Percentiles rank a stretch among this genome's conserved stretches.
Evolutionary conservation across 345 rosid species (phyloP).

Genomic region (Boechera divaricarpa): DNA sequence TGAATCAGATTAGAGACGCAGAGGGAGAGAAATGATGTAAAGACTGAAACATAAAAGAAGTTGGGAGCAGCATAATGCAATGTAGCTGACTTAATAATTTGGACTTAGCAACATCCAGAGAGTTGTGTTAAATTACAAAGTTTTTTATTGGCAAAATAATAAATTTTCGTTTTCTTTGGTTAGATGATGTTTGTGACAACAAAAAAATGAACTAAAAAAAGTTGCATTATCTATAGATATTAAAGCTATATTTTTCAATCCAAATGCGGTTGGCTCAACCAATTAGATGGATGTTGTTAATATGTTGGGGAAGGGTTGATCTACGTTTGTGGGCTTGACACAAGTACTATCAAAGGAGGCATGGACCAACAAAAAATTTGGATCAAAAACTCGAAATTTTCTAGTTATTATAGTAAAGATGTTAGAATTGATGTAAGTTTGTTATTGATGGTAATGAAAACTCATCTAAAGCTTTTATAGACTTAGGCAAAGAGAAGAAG

Average conservation of each 20-base stretch:
- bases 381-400: neutral
- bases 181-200: neutral
- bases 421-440: neutral
- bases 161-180: neutral
- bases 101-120: neutral
- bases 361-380: neutral
- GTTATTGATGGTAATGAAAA: neutral
- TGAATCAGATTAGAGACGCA: conserved; percentile 67
- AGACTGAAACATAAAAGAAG: neutral
- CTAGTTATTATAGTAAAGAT: neutral
- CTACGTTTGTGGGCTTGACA: neutral
- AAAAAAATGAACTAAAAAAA: neutral
- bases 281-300: neutral
- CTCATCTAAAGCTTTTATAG: neutral
- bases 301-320: neutral
- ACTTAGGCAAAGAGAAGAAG: neutral
- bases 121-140: neutral
- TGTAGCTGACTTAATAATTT: neutral
- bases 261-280: neutral
- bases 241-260: neutral
- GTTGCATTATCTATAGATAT: neutral
- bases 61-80: neutral
- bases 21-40: conserved; percentile 45
- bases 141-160: neutral
- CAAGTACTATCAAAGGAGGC: neutral